These are phyloP conservation scores for Lactarius hatsudake DNA, from an alignment of 768 basidiomycete species.

Conservation along the genomic window DNA sequence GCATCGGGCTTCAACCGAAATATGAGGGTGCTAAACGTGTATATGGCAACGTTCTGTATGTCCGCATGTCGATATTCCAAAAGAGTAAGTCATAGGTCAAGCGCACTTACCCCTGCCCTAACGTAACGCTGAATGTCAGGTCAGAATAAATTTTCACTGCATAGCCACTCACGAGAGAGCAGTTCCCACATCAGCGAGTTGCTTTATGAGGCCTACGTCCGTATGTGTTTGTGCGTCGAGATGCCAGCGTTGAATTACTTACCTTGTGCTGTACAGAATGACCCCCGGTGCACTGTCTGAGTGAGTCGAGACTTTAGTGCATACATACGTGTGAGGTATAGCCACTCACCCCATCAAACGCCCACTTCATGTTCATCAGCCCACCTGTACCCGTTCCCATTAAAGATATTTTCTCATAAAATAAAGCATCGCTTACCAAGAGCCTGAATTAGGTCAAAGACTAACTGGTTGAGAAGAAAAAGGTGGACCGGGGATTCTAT, in stretches of 20 bases:
- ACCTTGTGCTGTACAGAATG: constrained; percentile 25
- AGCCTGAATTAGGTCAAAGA: constrained; percentile 34
- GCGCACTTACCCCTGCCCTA: constrained; percentile 18
- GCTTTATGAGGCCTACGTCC: constrained; percentile 22
- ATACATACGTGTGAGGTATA: background rate
- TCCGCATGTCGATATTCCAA: background rate
- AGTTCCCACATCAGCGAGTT: constrained; percentile 25
- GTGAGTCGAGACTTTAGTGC: background rate
- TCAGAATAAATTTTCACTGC: background rate
- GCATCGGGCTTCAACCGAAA: constrained; percentile 34
- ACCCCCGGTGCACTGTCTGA: constrained; percentile 5
- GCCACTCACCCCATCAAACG: constrained; percentile 35
- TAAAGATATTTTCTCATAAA: background rate
- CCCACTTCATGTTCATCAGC: constrained; percentile 39
- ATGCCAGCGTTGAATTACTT: background rate
- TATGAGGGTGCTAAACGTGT: constrained; percentile 41
- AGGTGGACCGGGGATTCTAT: constrained; percentile 31
- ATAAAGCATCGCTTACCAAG: constrained; percentile 25
- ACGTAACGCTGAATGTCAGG: background rate
- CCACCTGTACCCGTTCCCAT: constrained; percentile 33
- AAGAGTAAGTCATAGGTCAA: background rate
- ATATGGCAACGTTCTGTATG: constrained; percentile 38
- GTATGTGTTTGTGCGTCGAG: background rate
- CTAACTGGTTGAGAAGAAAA: constrained; percentile 33
- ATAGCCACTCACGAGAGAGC: constrained; percentile 24